Evolutionary conservation across 2,329 filamentous ascomycete species (phyloP), one percentile per base, ranked within the genome.

Genomic region (Didymella segeticola): DNA sequence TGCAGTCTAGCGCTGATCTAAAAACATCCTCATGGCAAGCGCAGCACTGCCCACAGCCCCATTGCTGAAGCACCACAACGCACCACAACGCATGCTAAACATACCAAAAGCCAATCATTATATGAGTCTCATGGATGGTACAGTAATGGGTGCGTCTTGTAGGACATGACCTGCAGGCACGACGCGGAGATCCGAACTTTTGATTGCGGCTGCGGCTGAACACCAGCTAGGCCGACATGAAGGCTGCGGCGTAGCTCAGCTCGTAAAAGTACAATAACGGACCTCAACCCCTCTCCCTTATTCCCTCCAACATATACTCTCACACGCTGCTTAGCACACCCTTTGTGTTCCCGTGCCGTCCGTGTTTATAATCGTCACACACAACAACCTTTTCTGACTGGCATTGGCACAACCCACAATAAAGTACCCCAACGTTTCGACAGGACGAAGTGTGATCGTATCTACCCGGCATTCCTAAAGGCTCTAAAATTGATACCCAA

Each of bases 1-100:
- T 47, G 5, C 14, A 4, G 36, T 37, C 19, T 41, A 46, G 49
- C 27, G 42, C 34, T 34, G 36, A 53, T 47, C 49, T 53, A 53
- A 34, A 42, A 47, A 5, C 42, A 34, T 42, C 36, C 9, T 9
- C 22, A 34, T 23, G 20, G 22, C 26, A 23, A 20, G 38, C 36
- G 39, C 47, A 43, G 23, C 15, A 37, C 19, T 12, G 19, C 17
- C 22, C 42, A 36, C 49, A 53, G 49, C 49, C 49, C 46, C 49
- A 17, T 12, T 37, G 12, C 34, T n/a, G n/a, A n/a, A 33, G 27
- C 12, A 14, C 37, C 19, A 27, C 43, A 42, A 42, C 17, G n/a
- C n/a, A 53, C 17, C 31, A 27, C 26, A 22, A n/a, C 20, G 15
- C 33, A 12, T 15, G 27, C 33, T 23, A 46, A 12, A 31, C 22